Evolutionary conservation across 1,139 yeast genomes (phyloP), one percentile per base, ranked within the genome.

Genomic region (Kluyveromyces sp.): DNA sequence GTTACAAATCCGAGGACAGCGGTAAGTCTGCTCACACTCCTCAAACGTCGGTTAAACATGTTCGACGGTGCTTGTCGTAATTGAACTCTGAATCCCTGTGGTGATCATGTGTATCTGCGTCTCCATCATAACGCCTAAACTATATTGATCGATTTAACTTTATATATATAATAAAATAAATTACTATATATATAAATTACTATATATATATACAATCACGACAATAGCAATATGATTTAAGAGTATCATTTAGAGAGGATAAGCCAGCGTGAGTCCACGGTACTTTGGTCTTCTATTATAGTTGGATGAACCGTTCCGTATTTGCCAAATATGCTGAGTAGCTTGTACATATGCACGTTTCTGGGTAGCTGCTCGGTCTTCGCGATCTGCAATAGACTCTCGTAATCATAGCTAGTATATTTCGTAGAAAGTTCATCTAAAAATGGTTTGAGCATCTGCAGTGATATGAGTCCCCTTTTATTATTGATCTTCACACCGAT

Each of bases 381-480:
- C n/a, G 64, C 64, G 26, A 60, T 57, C 25, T 48, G 41, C 26
- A 60, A 33, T n/a, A 60, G 48, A 35, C 56, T 59, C 27, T 55
- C 54, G 43, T 60, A 60, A 40, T 52, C 49, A 3, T 59, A 39
- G 40, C 55, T 48, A 31, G 50, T 49, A 37, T 56, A 58, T 49
- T 50, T 52, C 34, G 49, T 52, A 26, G 43, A 43, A 3, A 59
- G 51, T 10, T 57, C 61, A 37, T 53, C 54, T 30, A 59, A 39
- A 25, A 59, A 36, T 4, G 61, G 52, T 39, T 56, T 56, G 7
- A 59, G 49, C 25, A 48, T 43, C 26, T 44, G 37, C 15, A 42
- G 29, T 10, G 40, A 43, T 7, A 28, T 21, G 1, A 26, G 25
- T 31, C 32, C 25, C 5, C 31, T 15, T 15, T 26, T 30, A n/a